A percentile compares a stretch with the other conserved stretches of the same genome.
phyloP scores from a whole-genome alignment of 192 early-diverging fungal genomes.

The Chytriomyces sp. region DNA sequence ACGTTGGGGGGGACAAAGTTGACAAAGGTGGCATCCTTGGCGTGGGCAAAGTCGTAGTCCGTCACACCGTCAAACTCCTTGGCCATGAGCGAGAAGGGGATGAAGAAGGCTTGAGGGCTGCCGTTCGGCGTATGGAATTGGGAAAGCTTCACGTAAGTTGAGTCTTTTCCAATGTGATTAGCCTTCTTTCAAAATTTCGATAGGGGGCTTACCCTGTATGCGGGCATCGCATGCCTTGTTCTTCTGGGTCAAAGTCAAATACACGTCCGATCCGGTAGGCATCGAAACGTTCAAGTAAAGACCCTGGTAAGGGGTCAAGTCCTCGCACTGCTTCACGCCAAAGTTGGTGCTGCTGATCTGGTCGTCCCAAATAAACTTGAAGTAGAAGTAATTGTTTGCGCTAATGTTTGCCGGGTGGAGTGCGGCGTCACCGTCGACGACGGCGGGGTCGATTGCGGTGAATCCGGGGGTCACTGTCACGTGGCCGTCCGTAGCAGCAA shows the following conservation, averaged over 20 bases:
- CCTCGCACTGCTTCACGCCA: constrained; percentile 9
- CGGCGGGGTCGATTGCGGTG: background rate
- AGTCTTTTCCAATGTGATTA: background rate
- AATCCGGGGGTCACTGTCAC: background rate
- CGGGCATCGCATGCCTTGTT: constrained; percentile 11
- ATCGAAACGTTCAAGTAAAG: constrained; percentile 31
- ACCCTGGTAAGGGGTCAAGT: constrained; percentile 20
- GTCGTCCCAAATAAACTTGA: constrained; percentile 29
- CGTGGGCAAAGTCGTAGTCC: constrained; percentile 5
- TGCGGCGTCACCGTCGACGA: background rate
- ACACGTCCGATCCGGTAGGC: constrained; percentile 25
- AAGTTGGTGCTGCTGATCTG: constrained; percentile 1
- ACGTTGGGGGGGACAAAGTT: constrained; percentile 21
- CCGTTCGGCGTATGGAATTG: constrained; percentile 19
- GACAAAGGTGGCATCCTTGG: constrained; percentile 29
- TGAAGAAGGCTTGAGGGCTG: background rate
- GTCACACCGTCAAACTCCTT: constrained; percentile 12
- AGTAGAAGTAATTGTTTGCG: constrained; percentile 30
- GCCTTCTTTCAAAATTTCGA: background rate
- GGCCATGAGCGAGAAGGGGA: constrained; percentile 5
- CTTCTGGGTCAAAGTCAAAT: constrained; percentile 30
- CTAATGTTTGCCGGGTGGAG: constrained; percentile 13
- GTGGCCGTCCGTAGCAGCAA: constrained; percentile 16
- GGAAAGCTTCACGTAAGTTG: constrained; percentile 7
- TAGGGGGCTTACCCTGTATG: background rate